These are phyloP conservation scores for Diaporthe aspalathi DNA, from an alignment of 2,329 filamentous ascomycete species.

Conservation along the genomic window DNA sequence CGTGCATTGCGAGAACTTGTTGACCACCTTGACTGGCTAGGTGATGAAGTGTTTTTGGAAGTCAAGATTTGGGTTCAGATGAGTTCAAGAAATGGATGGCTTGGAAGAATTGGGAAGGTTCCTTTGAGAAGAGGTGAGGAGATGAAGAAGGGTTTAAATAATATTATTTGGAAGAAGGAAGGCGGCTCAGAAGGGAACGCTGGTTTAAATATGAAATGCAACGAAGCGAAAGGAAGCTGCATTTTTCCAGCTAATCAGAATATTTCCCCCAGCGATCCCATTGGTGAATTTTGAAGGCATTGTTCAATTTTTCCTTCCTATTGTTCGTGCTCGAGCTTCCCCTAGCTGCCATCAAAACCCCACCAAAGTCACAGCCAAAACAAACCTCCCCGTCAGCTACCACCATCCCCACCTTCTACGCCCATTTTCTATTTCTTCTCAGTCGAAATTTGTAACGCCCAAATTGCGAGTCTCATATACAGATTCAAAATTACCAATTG, in stretches of 20 bases:
- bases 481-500: background rate
- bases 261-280: background rate
- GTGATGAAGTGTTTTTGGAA: background rate
- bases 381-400: background rate
- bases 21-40: background rate
- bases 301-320: background rate
- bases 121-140: background rate
- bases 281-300: background rate
- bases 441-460: background rate
- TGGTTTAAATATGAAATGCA: conserved; percentile 2
- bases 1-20: background rate
- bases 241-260: background rate
- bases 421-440: background rate
- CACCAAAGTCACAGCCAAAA: background rate
- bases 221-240: background rate
- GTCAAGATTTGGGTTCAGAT: background rate
- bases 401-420: background rate
- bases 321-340: background rate
- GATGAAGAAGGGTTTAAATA: background rate
- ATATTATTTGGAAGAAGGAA: background rate
- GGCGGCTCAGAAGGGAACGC: too few species aligned
- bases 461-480: background rate
- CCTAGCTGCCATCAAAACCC: background rate
- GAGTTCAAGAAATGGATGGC: background rate
- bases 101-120: background rate